A percentile compares a stretch with the other conserved stretches of the same genome.
Conservation (phyloP, 495 filamentous ascomycete genomes). For the Podospora sp. region DNA sequence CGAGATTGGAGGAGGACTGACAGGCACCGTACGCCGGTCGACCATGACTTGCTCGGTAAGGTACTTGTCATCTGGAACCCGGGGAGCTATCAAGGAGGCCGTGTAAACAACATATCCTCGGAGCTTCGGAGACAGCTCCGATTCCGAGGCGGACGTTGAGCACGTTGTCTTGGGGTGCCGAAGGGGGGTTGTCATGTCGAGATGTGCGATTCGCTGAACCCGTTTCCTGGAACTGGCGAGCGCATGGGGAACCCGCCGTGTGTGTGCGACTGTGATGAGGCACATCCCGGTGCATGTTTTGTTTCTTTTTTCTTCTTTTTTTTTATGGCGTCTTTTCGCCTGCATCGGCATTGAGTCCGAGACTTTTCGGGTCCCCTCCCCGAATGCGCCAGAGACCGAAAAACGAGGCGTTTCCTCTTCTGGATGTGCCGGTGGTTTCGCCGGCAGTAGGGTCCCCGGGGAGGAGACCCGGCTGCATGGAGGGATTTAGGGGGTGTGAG, state of each 20-base stretch:
- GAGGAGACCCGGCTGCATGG: background rate
- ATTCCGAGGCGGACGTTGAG: background rate
- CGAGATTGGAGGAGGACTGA: background rate
- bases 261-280: background rate
- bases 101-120: background rate
- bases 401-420: background rate
- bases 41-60: background rate
- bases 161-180: background rate
- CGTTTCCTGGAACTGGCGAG: background rate
- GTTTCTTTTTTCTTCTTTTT: background rate
- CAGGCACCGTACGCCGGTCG: background rate
- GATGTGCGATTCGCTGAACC: background rate
- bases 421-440: background rate
- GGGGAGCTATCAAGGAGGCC: background rate
- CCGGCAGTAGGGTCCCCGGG: background rate
- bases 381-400: background rate
- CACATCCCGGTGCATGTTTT: background rate
- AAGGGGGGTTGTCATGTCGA: background rate
- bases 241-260: background rate
- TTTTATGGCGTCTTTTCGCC: background rate
- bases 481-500: background rate
- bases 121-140: background rate
- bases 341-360: background rate
- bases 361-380: background rate
- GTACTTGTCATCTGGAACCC: background rate